Evolutionary conservation across 768 basidiomycete genomes (phyloP).

Genomic region (Tylopilus vinaceipallidus): DNA sequence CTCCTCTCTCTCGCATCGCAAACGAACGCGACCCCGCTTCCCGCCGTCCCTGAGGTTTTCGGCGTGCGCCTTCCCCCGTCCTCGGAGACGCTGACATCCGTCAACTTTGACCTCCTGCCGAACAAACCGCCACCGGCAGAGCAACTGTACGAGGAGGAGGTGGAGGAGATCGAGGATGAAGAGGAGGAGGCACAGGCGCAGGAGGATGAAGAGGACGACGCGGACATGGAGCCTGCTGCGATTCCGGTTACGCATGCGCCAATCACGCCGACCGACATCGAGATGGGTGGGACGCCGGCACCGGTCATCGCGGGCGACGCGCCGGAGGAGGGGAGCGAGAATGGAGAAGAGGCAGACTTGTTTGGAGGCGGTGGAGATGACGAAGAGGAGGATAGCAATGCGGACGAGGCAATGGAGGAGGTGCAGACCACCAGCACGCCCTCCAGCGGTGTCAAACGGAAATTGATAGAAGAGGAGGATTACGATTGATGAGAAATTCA

Average conservation of each 20-base stretch:
- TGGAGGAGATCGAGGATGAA: conserved; percentile 70
- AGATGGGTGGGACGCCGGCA: conserved; percentile 41
- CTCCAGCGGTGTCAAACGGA: conserved; percentile 71
- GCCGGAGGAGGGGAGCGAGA: conserved; percentile 68
- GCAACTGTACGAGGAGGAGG: conserved; percentile 74
- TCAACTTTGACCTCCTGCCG: conserved; percentile 85
- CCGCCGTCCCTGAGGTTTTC: conserved; percentile 84
- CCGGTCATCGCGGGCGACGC: conserved; percentile 34
- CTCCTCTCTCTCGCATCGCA: conserved; percentile 77
- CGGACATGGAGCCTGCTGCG: conserved; percentile 68
- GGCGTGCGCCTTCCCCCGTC: conserved; percentile 75
- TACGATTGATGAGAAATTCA: conserved; percentile 53
- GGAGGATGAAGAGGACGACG: conserved; percentile 52
- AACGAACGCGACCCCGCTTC: conserved; percentile 77
- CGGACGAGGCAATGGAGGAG: conserved; percentile 76
- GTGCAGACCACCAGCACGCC: conserved; percentile 53
- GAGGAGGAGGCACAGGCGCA: conserved; percentile 33
- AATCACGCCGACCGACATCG: conserved; percentile 63
- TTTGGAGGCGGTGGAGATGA: conserved; percentile 72
- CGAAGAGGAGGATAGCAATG: conserved; percentile 51
- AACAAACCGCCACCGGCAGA: conserved; percentile 80
- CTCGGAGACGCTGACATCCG: conserved; percentile 68
- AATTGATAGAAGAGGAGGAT: conserved; percentile 84
- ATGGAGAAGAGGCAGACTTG: conserved; percentile 70
- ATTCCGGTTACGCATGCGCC: conserved; percentile 39